Conservation (phyloP, 352 stramenopile genomes). For the Phytophthora sojae region DNA sequence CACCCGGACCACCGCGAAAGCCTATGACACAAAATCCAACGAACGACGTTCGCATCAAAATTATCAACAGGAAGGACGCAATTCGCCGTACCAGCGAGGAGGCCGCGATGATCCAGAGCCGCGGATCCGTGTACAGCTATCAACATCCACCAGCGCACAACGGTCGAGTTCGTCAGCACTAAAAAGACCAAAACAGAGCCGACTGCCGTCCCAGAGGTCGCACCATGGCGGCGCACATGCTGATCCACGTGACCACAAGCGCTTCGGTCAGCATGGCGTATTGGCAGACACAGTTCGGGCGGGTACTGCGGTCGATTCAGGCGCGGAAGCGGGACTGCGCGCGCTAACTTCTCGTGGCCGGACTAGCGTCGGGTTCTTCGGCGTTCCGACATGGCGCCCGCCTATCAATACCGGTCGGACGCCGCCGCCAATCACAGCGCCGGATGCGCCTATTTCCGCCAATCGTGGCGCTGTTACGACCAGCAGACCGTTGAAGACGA, state of each 20-base stretch:
- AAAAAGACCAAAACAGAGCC: neutral
- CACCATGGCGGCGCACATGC: conserved; percentile 74
- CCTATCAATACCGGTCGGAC: conserved; percentile 8
- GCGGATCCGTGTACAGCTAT: conserved; percentile 65
- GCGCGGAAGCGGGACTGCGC: neutral
- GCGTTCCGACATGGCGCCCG: conserved; percentile 10
- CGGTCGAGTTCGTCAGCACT: conserved; percentile 10
- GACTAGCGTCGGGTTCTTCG: conserved; percentile 5
- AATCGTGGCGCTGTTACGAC: neutral
- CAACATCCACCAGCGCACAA: conserved; percentile 1
- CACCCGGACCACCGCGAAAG: conserved; percentile 60
- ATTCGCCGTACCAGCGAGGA: conserved; percentile 59
- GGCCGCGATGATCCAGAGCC: conserved; percentile 66
- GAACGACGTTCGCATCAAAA: conserved; percentile 2
- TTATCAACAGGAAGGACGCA: neutral
- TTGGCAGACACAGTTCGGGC: neutral
- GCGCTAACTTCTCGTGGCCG: neutral
- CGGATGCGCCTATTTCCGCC: conserved; percentile 5
- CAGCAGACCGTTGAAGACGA: neutral
- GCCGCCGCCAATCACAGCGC: neutral
- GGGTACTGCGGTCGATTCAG: neutral
- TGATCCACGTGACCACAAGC: conserved; percentile 66
- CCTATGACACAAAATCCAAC: conserved; percentile 25
- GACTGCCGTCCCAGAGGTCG: conserved; percentile 8
- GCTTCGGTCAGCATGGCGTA: conserved; percentile 58